Conservation (phyloP, 1,139 yeast species). For the Entelexis sorbosivorans region DNA sequence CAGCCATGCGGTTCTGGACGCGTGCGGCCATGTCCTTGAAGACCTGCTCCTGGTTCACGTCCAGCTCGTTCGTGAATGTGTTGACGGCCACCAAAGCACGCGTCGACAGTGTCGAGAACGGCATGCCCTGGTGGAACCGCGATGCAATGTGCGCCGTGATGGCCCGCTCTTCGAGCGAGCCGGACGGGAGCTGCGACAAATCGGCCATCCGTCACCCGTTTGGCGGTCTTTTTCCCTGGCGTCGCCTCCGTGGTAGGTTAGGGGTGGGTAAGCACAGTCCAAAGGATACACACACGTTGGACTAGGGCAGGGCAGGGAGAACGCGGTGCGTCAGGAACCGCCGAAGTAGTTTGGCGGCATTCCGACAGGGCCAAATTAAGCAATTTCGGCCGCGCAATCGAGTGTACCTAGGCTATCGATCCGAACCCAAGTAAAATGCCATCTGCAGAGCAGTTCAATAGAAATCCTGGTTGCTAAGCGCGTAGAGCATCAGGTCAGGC, state of each 20-base stretch:
- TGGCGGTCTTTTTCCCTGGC: not conserved
- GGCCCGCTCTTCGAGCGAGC: conserved; percentile 33
- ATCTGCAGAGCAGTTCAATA: no score
- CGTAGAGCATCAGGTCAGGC: no score
- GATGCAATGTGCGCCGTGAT: conserved; percentile 37
- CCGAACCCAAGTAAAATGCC: no score
- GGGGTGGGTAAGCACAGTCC: not conserved
- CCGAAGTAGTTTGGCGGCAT: not conserved
- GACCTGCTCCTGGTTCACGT: conserved; percentile 33
- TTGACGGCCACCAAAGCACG: conserved; percentile 34
- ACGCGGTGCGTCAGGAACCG: conserved; percentile 2
- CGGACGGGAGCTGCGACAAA: conserved; percentile 32
- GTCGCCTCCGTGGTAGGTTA: conserved; percentile 4
- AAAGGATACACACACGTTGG: not conserved
- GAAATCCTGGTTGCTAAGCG: no score
- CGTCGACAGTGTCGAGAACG: conserved; percentile 33
- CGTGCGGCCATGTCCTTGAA: conserved; percentile 34
- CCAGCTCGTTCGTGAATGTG: conserved; percentile 31
- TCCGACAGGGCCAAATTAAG: not conserved
- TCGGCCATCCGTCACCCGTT: conserved; percentile 27
- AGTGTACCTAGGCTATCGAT: not conserved
- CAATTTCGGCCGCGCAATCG: not conserved
- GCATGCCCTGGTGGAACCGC: conserved; percentile 35
- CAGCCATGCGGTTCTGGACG: conserved; percentile 32
- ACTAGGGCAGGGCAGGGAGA: not conserved